phyloP scores from a whole-genome alignment of 2,329 filamentous ascomycete species.

The Exophiala aquamarina region DNA sequence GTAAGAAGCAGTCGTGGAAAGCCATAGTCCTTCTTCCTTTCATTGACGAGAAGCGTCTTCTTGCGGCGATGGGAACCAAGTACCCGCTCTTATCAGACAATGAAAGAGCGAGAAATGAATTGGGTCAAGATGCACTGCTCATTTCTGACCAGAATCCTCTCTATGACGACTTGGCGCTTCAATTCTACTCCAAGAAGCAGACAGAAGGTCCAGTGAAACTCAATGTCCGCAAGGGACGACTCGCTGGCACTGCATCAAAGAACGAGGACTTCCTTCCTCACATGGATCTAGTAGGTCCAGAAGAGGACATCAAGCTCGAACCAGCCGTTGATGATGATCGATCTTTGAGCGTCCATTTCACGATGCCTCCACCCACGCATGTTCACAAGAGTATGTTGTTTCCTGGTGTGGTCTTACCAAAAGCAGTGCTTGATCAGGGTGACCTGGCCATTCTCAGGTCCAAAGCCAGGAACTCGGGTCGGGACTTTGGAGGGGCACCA shows the following conservation, averaged over 20 bases:
- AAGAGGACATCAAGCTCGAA: conserved; percentile 68
- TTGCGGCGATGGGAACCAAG: conserved; percentile 77
- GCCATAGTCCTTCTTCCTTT: conserved; percentile 91
- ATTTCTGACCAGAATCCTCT: conserved; percentile 81
- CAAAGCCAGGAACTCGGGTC: conserved; percentile 65
- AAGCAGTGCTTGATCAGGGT: conserved; percentile 68
- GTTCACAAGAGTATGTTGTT: conserved; percentile 93
- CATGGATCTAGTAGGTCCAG: conserved; percentile 73
- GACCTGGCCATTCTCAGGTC: conserved; percentile 74
- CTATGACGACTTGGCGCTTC: conserved; percentile 78
- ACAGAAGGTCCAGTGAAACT: conserved; percentile 65
- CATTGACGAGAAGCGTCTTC: conserved; percentile 85
- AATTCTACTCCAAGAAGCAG: conserved; percentile 95
- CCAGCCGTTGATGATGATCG: conserved; percentile 78
- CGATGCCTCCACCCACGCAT: conserved; percentile 70
- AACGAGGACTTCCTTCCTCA: conserved; percentile 83
- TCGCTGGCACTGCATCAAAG: conserved; percentile 79
- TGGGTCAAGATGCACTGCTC: conserved; percentile 78
- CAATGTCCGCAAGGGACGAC: conserved; percentile 69
- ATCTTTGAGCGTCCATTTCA: conserved; percentile 84
- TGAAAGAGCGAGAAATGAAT: conserved; percentile 74
- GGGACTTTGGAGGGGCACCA: conserved; percentile 68
- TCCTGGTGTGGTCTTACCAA: conserved; percentile 73
- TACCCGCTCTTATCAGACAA: conserved; percentile 77
- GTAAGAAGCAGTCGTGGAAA: conserved; percentile 98